Percentiles rank a stretch among this genome's conserved stretches.
Conservation (phyloP, 768 basidiomycete genomes). For the Leucogyrophana mollusca region DNA sequence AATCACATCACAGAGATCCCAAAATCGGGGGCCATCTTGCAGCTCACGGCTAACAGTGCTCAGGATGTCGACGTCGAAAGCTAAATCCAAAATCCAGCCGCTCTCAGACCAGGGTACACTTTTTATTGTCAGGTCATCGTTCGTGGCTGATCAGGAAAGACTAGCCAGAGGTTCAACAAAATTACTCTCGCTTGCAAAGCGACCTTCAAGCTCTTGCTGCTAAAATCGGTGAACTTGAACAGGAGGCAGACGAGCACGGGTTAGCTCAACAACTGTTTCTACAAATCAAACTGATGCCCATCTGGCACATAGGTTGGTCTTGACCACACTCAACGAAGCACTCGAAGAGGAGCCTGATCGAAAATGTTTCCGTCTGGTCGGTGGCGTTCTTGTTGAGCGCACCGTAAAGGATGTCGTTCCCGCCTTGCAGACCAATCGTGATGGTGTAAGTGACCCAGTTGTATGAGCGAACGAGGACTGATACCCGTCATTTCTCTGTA, state of each 20-base stretch:
- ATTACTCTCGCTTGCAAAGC: conserved; percentile 77
- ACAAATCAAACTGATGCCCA: neutral
- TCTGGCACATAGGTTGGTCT: conserved; percentile 63
- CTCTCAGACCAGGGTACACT: conserved; percentile 74
- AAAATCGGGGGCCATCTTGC: too few relatives aligned
- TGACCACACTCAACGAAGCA: conserved; percentile 82
- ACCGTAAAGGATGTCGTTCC: conserved; percentile 96
- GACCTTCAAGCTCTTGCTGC: conserved; percentile 89
- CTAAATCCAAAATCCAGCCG: conserved; percentile 55
- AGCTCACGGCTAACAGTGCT: too few relatives aligned
- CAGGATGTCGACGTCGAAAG: conserved; percentile 55
- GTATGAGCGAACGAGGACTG: conserved; percentile 2
- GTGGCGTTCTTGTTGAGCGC: conserved; percentile 92
- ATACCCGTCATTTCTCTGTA: conserved; percentile 31
- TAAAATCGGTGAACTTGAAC: conserved; percentile 95
- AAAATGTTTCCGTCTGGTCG: conserved; percentile 95
- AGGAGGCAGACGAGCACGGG: conserved; percentile 95
- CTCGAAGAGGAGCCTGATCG: conserved; percentile 82
- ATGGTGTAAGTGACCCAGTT: conserved; percentile 59
- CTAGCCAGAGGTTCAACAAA: conserved; percentile 82
- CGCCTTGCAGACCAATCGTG: conserved; percentile 82
- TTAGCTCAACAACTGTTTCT: conserved; percentile 37
- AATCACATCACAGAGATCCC: conserved; percentile 20
- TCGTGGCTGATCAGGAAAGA: conserved; percentile 36
- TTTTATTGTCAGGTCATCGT: conserved; percentile 1